phyloP scores from a whole-genome alignment of 2,329 filamentous ascomycete species.

The Pleomassaria siparia region DNA sequence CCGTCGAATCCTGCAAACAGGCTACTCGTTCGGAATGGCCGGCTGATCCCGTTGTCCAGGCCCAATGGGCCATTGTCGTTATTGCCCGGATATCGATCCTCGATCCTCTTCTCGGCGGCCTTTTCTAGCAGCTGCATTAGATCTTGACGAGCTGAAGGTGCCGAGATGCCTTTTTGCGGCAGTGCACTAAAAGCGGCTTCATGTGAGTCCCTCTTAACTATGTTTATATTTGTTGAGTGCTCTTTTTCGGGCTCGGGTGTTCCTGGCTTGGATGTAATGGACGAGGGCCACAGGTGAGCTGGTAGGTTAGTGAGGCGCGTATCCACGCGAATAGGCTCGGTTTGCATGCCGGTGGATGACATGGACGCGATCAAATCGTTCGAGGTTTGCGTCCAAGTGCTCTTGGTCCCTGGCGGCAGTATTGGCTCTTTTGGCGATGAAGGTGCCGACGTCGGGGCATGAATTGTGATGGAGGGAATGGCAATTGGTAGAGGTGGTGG shows the following conservation, averaged over 20 bases:
- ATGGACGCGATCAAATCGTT: constrained; percentile 51
- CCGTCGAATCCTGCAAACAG: constrained; percentile 85
- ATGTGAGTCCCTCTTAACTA: constrained; percentile 18
- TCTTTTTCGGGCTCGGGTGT: constrained; percentile 36
- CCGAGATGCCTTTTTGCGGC: constrained; percentile 17
- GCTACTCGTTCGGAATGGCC: constrained; percentile 76
- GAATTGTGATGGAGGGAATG: constrained; percentile 87
- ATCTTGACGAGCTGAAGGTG: constrained; percentile 30
- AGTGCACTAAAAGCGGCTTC: constrained; percentile 12
- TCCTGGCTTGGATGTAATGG: constrained; percentile 61
- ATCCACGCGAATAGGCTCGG: constrained; percentile 86
- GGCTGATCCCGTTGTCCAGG: constrained; percentile 61
- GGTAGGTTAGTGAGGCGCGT: constrained; percentile 74
- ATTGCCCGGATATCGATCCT: constrained; percentile 74
- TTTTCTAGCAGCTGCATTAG: constrained; percentile 32
- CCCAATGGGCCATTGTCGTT: constrained; percentile 78
- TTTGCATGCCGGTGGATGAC: constrained; percentile 70
- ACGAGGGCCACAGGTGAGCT: constrained; percentile 75
- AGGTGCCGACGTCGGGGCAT: constrained; percentile 84
- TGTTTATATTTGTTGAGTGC: constrained; percentile 4
- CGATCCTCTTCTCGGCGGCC: constrained; percentile 39
- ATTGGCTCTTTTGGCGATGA: constrained; percentile 71
- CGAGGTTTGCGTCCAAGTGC: constrained; percentile 77
- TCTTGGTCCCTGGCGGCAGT: constrained; percentile 78
- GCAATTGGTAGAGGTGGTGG: constrained; percentile 45